A percentile compares a stretch with the other conserved stretches of the same genome.
phyloP scores from a whole-genome alignment of 768 basidiomycete species.

The Amanita jacksonii region DNA sequence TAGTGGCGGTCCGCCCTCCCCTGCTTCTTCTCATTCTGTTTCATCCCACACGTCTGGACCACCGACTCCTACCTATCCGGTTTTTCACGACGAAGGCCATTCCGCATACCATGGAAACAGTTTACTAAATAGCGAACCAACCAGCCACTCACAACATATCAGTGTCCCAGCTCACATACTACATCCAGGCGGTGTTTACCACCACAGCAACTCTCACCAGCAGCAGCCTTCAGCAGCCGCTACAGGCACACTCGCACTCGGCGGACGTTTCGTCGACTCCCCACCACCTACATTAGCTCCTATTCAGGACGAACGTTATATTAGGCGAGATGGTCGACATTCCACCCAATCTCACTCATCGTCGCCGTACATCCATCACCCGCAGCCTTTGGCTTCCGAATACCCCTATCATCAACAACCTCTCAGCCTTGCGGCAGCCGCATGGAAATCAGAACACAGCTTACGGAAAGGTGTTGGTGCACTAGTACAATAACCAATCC shows the following conservation, averaged over 20 bases:
- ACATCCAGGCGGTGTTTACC: slow-evolving; percentile 8
- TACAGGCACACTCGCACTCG: not conserved
- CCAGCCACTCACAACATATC: slow-evolving; percentile 12
- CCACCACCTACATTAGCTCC: slow-evolving; percentile 50
- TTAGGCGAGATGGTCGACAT: slow-evolving; percentile 23
- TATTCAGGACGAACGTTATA: slow-evolving; percentile 34
- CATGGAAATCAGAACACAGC: slow-evolving; percentile 38
- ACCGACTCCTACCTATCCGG: slow-evolving; percentile 34
- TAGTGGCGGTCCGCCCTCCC: slow-evolving; percentile 35
- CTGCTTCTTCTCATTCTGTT: slow-evolving; percentile 42
- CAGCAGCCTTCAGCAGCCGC: no score
- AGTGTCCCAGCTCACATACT: slow-evolving; percentile 10
- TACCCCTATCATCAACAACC: slow-evolving; percentile 35
- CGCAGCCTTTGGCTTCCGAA: slow-evolving; percentile 26
- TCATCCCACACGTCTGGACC: slow-evolving; percentile 34
- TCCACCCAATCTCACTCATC: slow-evolving; percentile 21
- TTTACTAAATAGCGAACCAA: slow-evolving; percentile 17
- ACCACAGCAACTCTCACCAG: not conserved
- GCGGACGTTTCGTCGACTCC: slow-evolving; percentile 31
- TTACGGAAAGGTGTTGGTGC: slow-evolving; percentile 34
- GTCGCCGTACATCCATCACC: slow-evolving; percentile 31
- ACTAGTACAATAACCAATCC: slow-evolving; percentile 22
- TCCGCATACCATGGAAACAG: slow-evolving; percentile 24
- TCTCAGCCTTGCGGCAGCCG: slow-evolving; percentile 27
- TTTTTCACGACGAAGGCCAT: slow-evolving; percentile 37